phyloP scores from a whole-genome alignment of 495 filamentous ascomycete genomes.

The Aspergillus leporis region DNA sequence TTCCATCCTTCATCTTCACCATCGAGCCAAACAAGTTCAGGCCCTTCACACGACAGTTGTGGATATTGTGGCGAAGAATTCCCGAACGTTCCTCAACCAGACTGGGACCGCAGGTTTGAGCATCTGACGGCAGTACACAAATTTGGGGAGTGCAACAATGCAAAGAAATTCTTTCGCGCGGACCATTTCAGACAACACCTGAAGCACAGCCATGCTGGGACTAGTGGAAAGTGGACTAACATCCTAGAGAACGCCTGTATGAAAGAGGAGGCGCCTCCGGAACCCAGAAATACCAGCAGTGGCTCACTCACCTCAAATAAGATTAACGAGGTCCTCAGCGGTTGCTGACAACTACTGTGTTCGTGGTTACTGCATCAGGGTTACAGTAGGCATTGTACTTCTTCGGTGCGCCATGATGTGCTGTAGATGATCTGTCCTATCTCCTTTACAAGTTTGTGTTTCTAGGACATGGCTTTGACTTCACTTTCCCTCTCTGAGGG shows the following conservation, averaged over 20 bases:
- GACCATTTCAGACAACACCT: conserved; percentile 98
- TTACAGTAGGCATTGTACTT: neutral
- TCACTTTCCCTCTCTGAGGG: neutral
- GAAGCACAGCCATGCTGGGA: conserved; percentile 96
- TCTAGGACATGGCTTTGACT: neutral
- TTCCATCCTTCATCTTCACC: conserved; percentile 73
- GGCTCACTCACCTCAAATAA: conserved; percentile 33
- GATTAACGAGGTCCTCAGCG: conserved; percentile 38
- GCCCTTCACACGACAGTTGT: conserved; percentile 68
- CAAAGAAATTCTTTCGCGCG: conserved; percentile 96
- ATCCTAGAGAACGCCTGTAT: conserved; percentile 96
- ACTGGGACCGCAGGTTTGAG: conserved; percentile 83
- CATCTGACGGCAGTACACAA: conserved; percentile 92
- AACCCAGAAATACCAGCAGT: conserved; percentile 29
- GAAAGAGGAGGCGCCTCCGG: conserved; percentile 75
- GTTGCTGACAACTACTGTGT: conserved; percentile 25
- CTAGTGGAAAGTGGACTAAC: conserved; percentile 98
- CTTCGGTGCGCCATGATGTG: neutral
- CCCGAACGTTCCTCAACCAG: conserved; percentile 62
- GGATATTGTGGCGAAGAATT: conserved; percentile 98
- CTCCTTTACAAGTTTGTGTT: neutral
- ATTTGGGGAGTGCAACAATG: conserved; percentile 96
- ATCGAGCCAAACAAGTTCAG: conserved; percentile 36
- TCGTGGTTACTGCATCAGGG: neutral
- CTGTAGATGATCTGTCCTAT: neutral